A percentile compares a stretch with the other conserved stretches of the same genome.
Evolutionary conservation across 495 filamentous ascomycete genomes (phyloP).

Genomic region (Pyrenula aspistea): DNA sequence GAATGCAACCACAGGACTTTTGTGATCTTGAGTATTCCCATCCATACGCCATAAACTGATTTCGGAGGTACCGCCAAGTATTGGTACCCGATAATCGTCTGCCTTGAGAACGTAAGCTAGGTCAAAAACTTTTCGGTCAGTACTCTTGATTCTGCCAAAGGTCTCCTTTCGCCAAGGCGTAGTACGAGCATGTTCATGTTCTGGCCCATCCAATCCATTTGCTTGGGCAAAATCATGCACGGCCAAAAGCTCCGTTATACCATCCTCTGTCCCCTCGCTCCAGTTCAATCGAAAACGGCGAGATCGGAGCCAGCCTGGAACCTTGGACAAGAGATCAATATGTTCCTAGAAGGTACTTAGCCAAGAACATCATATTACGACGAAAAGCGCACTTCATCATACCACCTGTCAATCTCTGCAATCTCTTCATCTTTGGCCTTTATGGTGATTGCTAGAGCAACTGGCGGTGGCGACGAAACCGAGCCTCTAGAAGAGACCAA

Average conservation of each 20-base stretch:
- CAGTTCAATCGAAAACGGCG: slow-evolving; percentile 49
- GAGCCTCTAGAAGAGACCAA: slow-evolving; percentile 44
- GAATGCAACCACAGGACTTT: slow-evolving; percentile 58
- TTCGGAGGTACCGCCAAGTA: slow-evolving; percentile 55
- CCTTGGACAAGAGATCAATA: slow-evolving; percentile 52
- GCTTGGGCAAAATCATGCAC: slow-evolving; percentile 58
- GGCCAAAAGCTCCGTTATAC: slow-evolving; percentile 42
- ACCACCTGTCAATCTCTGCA: slow-evolving; percentile 52
- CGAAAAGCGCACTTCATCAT: too few species aligned
- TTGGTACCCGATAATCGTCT: slow-evolving; percentile 56
- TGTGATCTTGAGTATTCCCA: slow-evolving; percentile 22
- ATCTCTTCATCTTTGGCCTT: slow-evolving; percentile 38
- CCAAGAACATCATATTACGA: too few species aligned
- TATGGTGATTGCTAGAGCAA: slow-evolving; percentile 47
- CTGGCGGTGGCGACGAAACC: slow-evolving; percentile 23
- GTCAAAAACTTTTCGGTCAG: slow-evolving; percentile 45
- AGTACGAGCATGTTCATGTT: slow-evolving; percentile 46
- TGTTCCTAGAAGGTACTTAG: too few species aligned
- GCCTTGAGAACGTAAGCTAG: slow-evolving; percentile 72
- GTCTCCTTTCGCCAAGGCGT: slow-evolving; percentile 47
- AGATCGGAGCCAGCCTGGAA: slow-evolving; percentile 66
- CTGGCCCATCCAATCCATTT: slow-evolving; percentile 51
- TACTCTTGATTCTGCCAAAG: slow-evolving; percentile 40
- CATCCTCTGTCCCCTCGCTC: slow-evolving; percentile 32
- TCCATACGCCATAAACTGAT: neutral